phyloP scores from a whole-genome alignment of 208 protist species.

The Crithidia bombi region DNA sequence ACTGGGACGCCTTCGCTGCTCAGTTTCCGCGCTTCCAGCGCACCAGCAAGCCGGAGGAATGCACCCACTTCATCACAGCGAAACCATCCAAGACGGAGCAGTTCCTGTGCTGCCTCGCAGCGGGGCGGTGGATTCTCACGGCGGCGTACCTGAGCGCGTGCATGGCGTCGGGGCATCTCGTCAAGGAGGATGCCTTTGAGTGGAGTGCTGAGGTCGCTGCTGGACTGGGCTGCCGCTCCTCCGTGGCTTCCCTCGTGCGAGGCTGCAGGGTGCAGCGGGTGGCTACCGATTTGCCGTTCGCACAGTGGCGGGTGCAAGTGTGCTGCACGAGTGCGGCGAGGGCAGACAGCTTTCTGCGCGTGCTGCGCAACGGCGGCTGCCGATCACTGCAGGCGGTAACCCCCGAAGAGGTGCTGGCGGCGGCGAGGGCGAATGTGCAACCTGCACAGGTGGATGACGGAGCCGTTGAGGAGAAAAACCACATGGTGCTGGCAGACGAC shows the following conservation, averaged over 20 bases:
- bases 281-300: conserved; percentile 40
- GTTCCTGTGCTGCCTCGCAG: conserved; percentile 65
- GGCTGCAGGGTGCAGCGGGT: conserved; percentile 53
- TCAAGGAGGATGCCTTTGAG: conserved; percentile 52
- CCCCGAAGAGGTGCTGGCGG: conserved; percentile 32
- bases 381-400: conserved; percentile 18
- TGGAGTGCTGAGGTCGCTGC: conserved; percentile 49
- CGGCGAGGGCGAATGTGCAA: neutral
- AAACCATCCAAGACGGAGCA: conserved; percentile 63
- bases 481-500: conserved; percentile 62
- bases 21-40: conserved; percentile 21
- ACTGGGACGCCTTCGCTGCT: conserved; percentile 20
- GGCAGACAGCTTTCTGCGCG: conserved; percentile 49
- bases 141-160: conserved; percentile 57
- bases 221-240: conserved; percentile 25
- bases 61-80: conserved; percentile 77
- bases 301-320: conserved; percentile 50
- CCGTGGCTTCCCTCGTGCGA: conserved; percentile 41
- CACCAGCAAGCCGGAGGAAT: conserved; percentile 50
- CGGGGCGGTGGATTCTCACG: conserved; percentile 70
- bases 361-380: conserved; percentile 64
- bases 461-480: neutral
- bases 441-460: neutral
- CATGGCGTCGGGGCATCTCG: conserved; percentile 35
- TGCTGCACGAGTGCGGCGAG: conserved; percentile 45